Base-by-base conservation (phyloP, 495 filamentous ascomycete genomes). In the Parathielavia appendiculata region DNA sequence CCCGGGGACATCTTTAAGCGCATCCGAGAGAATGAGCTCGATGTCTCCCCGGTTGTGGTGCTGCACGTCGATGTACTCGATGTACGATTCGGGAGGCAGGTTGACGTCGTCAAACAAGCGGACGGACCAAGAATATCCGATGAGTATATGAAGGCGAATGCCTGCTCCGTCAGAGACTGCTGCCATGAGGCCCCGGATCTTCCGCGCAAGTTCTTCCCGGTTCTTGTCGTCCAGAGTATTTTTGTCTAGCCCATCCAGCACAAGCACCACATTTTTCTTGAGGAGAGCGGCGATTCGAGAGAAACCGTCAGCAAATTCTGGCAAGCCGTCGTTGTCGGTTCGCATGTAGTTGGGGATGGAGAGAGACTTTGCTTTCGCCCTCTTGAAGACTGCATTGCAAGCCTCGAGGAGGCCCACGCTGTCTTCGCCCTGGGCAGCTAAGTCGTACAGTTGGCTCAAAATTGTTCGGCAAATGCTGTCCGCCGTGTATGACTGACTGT, bases 361-460 rank as follows among this genome's bases (percentile, higher is more conserved):
- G 9, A 38, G 26, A 36, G 30, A 16, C 26, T 52, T 62, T 17
- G 20, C 45, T 22, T 62, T 60, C 4, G 57, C 57, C 26, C 60
- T 60, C 9, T 52, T 58, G 40, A 68, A 68, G 16, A 66, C 45
- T 1, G 51, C 56, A 52, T 64, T 68, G 57, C 66, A 68, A 1
- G 58, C 45, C 59, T 68, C 63, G 14, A 68, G 63, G 1, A 64
- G 51, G 7, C 26, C 47, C 14, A 59, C 56, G 13, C 63, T 49
- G 26, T 63, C 46, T 32, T 60, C 50, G 19, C 40, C 61, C 43
- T 67, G 51, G 5, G 57, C 40, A 8, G 65, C 65, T 5, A 56
- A 30, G 3, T 52, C 26, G 49, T 65, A 64, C 13, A 67, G 50
- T 13, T 61, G 52, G 1, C 32, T 61, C 7, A 67, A 32, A 6